Evolutionary conservation across 2,329 filamentous ascomycete species (phyloP).

Genomic region (Tolypocladium album): DNA sequence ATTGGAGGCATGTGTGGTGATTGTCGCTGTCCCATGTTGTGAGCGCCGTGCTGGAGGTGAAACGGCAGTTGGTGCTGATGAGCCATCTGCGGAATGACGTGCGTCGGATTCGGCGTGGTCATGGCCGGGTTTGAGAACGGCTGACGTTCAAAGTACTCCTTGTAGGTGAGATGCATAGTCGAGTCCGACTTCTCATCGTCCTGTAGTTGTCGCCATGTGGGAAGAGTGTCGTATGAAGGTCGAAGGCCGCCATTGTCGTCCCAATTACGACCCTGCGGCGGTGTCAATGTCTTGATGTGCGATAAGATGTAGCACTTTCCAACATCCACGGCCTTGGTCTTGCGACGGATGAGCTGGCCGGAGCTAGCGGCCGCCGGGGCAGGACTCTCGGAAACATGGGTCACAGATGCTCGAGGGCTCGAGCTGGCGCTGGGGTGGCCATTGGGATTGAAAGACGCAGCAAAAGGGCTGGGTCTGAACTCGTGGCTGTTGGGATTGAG

Average conservation of each 20-base stretch:
- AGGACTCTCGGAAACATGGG: conserved; percentile 28
- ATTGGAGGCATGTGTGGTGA: conserved; percentile 69
- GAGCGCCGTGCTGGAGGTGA: conserved; percentile 67
- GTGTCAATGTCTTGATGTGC: conserved; percentile 42
- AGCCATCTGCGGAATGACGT: conserved; percentile 60
- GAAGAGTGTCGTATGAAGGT: conserved; percentile 71
- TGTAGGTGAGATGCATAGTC: conserved; percentile 57
- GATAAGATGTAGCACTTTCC: conserved; percentile 52
- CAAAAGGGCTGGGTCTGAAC: conserved; percentile 77
- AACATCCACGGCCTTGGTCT: conserved; percentile 60
- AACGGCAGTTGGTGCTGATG: conserved; percentile 79
- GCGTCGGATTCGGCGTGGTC: conserved; percentile 58
- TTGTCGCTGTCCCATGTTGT: conserved; percentile 55
- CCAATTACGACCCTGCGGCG: conserved; percentile 49
- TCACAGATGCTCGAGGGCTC: conserved; percentile 57
- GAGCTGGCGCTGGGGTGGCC: conserved; percentile 55
- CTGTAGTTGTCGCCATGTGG: conserved; percentile 68
- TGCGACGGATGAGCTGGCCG: conserved; percentile 54
- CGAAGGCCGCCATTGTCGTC: conserved; percentile 73
- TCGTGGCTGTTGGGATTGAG: conserved; percentile 60
- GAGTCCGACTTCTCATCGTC: conserved; percentile 62
- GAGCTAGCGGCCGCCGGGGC: conserved; percentile 8
- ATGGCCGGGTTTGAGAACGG: conserved; percentile 45
- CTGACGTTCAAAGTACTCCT: conserved; percentile 66
- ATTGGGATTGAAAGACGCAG: conserved; percentile 69